A percentile compares a stretch with the other conserved stretches of the same genome.
Conservation (phyloP, 495 filamentous ascomycete genomes). For the Aspergillus campestris region DNA sequence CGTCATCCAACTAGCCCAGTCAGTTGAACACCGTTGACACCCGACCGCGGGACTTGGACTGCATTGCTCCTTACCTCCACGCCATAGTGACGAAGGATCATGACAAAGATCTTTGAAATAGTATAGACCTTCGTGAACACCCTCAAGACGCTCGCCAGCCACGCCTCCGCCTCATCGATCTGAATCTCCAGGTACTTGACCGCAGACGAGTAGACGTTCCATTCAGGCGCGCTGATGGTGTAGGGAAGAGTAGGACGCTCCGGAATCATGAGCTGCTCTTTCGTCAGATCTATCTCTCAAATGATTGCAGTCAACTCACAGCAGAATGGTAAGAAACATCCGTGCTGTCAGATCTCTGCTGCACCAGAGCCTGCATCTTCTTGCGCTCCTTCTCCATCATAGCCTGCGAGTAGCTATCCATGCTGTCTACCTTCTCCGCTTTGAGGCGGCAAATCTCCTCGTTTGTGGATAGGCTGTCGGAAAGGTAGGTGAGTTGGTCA, state of each 20-base stretch:
- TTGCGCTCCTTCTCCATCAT: conserved; percentile 12
- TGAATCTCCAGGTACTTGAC: conserved; percentile 15
- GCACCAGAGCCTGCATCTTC: neutral
- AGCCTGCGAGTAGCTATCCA: conserved; percentile 20
- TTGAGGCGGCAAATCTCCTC: too few species aligned
- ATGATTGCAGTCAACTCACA: conserved; percentile 10
- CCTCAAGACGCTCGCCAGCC: conserved; percentile 14
- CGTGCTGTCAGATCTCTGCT: conserved; percentile 12
- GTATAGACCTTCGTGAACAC: conserved; percentile 28
- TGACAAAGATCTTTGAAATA: conserved; percentile 28
- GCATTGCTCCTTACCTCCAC: conserved; percentile 16
- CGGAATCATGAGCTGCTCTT: conserved; percentile 14
- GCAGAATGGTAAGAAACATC: conserved; percentile 13
- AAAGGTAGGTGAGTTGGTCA: neutral
- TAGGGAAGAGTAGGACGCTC: conserved; percentile 20
- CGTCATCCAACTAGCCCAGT: conserved; percentile 18
- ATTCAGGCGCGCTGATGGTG: conserved; percentile 26
- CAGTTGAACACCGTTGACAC: neutral
- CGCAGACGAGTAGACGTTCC: conserved; percentile 17
- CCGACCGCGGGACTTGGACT: too few species aligned
- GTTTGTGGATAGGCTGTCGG: neutral
- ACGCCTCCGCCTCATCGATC: conserved; percentile 7
- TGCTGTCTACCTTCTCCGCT: conserved; percentile 10
- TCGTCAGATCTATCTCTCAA: neutral
- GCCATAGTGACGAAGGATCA: conserved; percentile 25